A percentile compares a stretch with the other conserved stretches of the same genome.
phyloP scores from a whole-genome alignment of 768 basidiomycete species.

The Leccinum variicolor region DNA sequence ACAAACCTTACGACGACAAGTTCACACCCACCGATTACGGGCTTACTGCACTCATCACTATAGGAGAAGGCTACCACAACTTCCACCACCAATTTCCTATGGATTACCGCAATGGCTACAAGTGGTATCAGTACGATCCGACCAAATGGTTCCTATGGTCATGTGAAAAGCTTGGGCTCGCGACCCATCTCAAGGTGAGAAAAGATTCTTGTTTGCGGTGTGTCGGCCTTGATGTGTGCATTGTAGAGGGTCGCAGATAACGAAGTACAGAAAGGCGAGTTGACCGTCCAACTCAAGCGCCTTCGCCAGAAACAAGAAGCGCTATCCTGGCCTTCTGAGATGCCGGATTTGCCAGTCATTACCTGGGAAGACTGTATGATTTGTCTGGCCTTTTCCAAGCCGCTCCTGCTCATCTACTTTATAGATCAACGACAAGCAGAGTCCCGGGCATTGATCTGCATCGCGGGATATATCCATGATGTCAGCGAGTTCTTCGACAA shows the following conservation, averaged over 20 bases:
- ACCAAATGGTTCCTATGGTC: constrained; percentile 80
- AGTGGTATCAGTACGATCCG: constrained; percentile 82
- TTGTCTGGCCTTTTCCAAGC: too few species aligned
- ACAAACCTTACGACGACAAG: constrained; percentile 87
- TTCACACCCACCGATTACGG: constrained; percentile 84
- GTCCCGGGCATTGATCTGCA: constrained; percentile 76
- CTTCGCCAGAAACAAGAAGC: constrained; percentile 70
- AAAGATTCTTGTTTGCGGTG: neutral
- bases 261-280: constrained; percentile 75
- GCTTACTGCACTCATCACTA: constrained; percentile 79
- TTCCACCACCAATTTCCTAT: constrained; percentile 95
- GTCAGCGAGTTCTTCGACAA: constrained; percentile 76
- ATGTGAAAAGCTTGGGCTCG: constrained; percentile 43
- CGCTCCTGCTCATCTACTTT: constrained; percentile 6
- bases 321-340: constrained; percentile 75
- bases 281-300: constrained; percentile 88
- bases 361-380: constrained; percentile 76
- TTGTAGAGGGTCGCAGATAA: constrained; percentile 46
- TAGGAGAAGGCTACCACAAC: constrained; percentile 96
- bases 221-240: neutral
- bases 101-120: constrained; percentile 93
- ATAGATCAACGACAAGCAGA: constrained; percentile 72
- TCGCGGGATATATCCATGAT: constrained; percentile 90
- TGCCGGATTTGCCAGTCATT: constrained; percentile 75
- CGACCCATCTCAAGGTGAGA: constrained; percentile 48